Evolutionary conservation across 495 filamentous ascomycete species (phyloP).

Genomic region (Bryoglossum gracile): DNA sequence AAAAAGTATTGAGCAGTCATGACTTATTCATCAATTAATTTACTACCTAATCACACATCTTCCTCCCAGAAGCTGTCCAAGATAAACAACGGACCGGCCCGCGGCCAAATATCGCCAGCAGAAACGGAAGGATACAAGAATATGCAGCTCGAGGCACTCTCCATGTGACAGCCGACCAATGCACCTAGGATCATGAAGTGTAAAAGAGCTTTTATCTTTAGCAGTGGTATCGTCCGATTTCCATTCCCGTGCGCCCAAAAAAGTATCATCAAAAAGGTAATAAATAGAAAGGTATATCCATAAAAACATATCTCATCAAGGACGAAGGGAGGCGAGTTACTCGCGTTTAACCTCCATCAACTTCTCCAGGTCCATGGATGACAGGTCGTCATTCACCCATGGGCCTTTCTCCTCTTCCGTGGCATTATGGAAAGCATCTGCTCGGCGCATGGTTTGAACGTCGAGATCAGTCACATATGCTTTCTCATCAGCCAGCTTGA

Average conservation of each 20-base stretch:
- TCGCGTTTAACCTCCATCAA: constrained; percentile 26
- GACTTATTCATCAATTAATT: no score
- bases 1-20: no score
- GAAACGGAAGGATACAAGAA: constrained; percentile 4
- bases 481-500: constrained; percentile 63
- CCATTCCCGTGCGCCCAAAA: constrained; percentile 5
- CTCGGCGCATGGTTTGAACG: constrained; percentile 79
- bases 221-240: constrained; percentile 22
- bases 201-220: constrained; percentile 21
- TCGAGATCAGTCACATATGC: constrained; percentile 91
- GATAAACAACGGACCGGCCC: constrained; percentile 18
- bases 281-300: constrained; percentile 12
- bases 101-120: constrained; percentile 15
- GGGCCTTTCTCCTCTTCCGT: constrained; percentile 79
- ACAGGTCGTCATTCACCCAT: constrained; percentile 41
- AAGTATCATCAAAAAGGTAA: constrained; percentile 6
- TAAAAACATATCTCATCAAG: constrained; percentile 13
- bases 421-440: constrained; percentile 68
- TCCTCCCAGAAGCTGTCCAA: background rate
- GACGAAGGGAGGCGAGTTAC: constrained; percentile 4
- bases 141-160: no score
- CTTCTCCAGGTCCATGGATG: constrained; percentile 24
- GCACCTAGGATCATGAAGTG: no score
- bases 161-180: constrained; percentile 2
- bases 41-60: background rate